Conservation (phyloP, 2,329 filamentous ascomycete genomes). For the Xylaria sp. region DNA sequence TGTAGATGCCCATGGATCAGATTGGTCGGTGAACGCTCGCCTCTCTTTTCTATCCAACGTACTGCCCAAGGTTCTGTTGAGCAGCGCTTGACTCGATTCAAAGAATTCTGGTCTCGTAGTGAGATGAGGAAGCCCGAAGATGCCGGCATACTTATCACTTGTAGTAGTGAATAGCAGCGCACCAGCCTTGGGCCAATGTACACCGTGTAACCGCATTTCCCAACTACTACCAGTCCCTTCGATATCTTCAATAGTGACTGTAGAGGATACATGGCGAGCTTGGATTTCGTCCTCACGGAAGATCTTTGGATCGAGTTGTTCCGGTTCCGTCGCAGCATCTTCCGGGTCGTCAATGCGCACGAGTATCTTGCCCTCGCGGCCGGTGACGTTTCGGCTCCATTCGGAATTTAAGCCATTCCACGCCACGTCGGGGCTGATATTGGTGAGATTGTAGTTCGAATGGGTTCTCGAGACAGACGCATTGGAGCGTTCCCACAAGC, state of each 20-base stretch:
- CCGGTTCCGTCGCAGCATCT: conserved; percentile 49
- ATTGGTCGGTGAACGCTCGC: conserved; percentile 59
- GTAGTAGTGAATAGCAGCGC: conserved; percentile 83
- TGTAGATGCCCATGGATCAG: conserved; percentile 78
- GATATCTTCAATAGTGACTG: conserved; percentile 74
- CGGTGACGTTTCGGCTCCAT: conserved; percentile 84
- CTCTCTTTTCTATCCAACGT: conserved; percentile 70
- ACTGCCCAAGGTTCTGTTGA: conserved; percentile 74
- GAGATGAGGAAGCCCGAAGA: conserved; percentile 88
- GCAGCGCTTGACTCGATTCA: conserved; percentile 63
- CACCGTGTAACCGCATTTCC: conserved; percentile 80
- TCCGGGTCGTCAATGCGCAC: conserved; percentile 68
- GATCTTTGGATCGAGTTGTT: conserved; percentile 45
- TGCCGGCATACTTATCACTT: conserved; percentile 91
- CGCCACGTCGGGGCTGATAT: conserved; percentile 66
- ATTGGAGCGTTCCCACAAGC: conserved; percentile 72
- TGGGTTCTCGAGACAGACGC: conserved; percentile 53
- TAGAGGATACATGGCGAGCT: conserved; percentile 72
- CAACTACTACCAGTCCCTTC: conserved; percentile 73
- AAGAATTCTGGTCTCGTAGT: conserved; percentile 65
- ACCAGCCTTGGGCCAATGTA: conserved; percentile 85
- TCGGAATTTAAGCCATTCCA: conserved; percentile 65
- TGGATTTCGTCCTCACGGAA: conserved; percentile 54
- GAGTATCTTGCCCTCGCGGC: conserved; percentile 69
- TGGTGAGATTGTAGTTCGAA: conserved; percentile 66